Evolutionary conservation across 345 rosid species (phyloP).

Genomic region (Gossypium mustelinum): DNA sequence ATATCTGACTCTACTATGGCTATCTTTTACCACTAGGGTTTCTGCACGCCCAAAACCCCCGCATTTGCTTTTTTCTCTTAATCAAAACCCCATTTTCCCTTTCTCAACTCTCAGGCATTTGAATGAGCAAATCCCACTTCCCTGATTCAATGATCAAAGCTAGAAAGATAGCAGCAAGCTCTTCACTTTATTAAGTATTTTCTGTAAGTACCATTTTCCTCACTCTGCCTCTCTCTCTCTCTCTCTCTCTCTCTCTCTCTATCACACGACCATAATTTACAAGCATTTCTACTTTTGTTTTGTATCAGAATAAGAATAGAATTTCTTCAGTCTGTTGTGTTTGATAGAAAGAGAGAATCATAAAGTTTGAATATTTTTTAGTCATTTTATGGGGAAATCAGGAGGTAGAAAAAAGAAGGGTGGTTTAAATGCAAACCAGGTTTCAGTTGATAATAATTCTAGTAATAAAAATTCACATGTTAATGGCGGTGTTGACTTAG

Average conservation of each 20-base stretch:
- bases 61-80: neutral
- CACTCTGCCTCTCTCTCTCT: neutral
- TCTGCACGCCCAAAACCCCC: neutral
- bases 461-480: slow-evolving; percentile 33
- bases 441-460: slow-evolving; percentile 30
- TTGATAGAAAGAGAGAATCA: neutral
- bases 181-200: neutral
- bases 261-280: neutral
- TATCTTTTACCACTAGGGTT: neutral
- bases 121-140: neutral
- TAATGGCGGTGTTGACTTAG: slow-evolving; percentile 63
- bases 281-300: neutral
- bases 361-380: neutral
- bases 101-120: neutral
- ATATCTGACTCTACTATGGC: too few species aligned
- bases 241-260: neutral
- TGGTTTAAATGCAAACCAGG: slow-evolving; percentile 41
- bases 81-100: too few species aligned
- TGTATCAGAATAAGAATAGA: neutral
- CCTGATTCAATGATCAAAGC: neutral
- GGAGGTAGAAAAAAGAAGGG: slow-evolving; percentile 79
- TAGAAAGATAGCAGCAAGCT: neutral
- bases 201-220: neutral
- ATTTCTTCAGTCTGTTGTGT: neutral
- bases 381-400: slow-evolving; percentile 69